Evolutionary conservation across 768 basidiomycete species (phyloP).

Genomic region (Macrolepiota albuminosa): DNA sequence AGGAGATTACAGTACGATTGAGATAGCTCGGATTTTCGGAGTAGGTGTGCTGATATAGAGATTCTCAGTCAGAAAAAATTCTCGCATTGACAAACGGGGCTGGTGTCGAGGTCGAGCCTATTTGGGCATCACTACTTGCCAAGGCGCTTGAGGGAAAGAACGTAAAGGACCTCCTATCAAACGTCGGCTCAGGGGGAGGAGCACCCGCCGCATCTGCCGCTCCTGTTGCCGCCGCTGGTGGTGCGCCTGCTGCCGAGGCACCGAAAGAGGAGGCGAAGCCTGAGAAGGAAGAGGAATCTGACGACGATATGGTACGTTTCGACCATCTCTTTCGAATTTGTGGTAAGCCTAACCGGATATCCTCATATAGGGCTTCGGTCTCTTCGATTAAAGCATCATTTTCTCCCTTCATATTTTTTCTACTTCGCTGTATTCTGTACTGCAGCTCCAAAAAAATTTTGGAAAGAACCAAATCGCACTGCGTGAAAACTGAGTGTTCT

Average conservation of each 20-base stretch:
- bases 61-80: constrained; percentile 84
- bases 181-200: constrained; percentile 91
- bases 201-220: constrained; percentile 65
- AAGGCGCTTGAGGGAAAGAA: constrained; percentile 98
- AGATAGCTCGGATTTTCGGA: background rate
- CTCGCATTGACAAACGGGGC: constrained; percentile 80
- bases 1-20: constrained; percentile 90
- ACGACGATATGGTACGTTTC: constrained; percentile 79
- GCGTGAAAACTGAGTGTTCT: background rate
- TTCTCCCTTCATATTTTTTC: constrained; percentile 8
- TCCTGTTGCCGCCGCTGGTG: constrained; percentile 43
- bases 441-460: constrained; percentile 10
- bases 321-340: background rate
- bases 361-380: constrained; percentile 82
- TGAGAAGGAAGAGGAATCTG: constrained; percentile 85
- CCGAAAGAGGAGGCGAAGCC: constrained; percentile 78
- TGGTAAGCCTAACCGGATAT: background rate
- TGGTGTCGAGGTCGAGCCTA: constrained; percentile 83
- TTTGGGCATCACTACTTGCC: constrained; percentile 96
- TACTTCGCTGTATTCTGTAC: constrained; percentile 15
- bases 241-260: constrained; percentile 63
- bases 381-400: constrained; percentile 72
- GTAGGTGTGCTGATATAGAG: background rate
- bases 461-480: constrained; percentile 8
- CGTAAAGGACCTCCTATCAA: constrained; percentile 91